phyloP scores from a whole-genome alignment of 202 grass and related monocot genomes.

The Setaria viridis region DNA sequence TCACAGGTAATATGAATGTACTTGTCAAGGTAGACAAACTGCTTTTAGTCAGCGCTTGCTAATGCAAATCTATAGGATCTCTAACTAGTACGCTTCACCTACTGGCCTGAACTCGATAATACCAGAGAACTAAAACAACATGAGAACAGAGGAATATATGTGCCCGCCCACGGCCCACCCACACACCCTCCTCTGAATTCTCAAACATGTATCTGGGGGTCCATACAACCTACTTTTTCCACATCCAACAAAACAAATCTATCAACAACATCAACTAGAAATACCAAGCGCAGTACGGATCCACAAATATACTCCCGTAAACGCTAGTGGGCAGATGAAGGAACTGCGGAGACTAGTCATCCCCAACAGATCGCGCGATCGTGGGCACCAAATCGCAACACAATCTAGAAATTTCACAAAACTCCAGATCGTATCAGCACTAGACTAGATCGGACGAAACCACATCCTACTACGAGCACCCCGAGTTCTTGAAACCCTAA shows the following conservation, averaged over 20 bases:
- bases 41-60: neutral
- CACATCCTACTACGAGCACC: neutral
- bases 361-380: slow-evolving; percentile 24
- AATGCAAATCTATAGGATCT: neutral
- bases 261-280: neutral
- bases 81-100: neutral
- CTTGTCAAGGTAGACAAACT: neutral
- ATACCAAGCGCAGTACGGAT: slow-evolving; percentile 11
- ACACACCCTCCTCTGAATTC: neutral
- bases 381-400: neutral
- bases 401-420: neutral
- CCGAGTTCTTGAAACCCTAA: neutral
- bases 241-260: neutral
- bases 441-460: neutral
- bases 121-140: neutral
- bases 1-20: neutral
- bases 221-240: neutral
- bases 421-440: neutral
- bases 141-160: no score
- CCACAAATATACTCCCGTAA: neutral
- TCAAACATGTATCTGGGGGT: neutral
- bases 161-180: no score
- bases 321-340: neutral
- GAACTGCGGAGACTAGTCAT: neutral
- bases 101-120: neutral